These are phyloP conservation scores for Vigna angularis DNA, from an alignment of 306 rosid species.

Conservation along the genomic window DNA sequence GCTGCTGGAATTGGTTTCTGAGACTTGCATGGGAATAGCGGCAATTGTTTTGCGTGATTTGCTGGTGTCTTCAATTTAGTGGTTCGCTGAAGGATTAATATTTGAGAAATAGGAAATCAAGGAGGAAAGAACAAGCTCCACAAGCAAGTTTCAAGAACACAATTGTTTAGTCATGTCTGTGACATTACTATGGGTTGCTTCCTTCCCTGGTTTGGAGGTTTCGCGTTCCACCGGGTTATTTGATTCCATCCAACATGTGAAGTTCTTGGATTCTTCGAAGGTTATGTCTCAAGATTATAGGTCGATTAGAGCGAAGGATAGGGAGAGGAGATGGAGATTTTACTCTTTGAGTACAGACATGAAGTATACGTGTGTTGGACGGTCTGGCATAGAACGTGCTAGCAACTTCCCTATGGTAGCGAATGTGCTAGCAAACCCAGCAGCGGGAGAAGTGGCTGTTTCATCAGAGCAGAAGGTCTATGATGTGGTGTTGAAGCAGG, in stretches of 20 bases:
- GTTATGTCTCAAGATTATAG: slow-evolving; percentile 45
- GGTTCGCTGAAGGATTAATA: slow-evolving; percentile 31
- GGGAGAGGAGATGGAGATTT: slow-evolving; percentile 48
- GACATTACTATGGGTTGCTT: slow-evolving; percentile 56
- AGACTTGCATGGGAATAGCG: slow-evolving; percentile 35
- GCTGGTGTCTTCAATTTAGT: slow-evolving; percentile 32
- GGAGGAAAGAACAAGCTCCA: slow-evolving; percentile 21
- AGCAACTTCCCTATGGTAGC: slow-evolving; percentile 52
- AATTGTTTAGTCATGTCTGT: slow-evolving; percentile 64
- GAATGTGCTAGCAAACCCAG: slow-evolving; percentile 69
- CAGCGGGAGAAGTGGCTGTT: slow-evolving; percentile 59
- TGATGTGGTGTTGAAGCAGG: slow-evolving; percentile 77
- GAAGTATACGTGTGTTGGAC: slow-evolving; percentile 58
- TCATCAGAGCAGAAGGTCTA: slow-evolving; percentile 77
- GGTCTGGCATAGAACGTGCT: slow-evolving; percentile 54
- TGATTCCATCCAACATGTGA: slow-evolving; percentile 60
- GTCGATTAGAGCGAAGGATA: slow-evolving; percentile 50
- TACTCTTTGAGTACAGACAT: slow-evolving; percentile 53
- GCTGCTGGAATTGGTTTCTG: slow-evolving; percentile 36
- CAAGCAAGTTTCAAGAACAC: slow-evolving; percentile 26
- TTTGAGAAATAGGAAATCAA: slow-evolving; percentile 26
- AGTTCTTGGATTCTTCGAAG: slow-evolving; percentile 55
- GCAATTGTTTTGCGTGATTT: slow-evolving; percentile 36
- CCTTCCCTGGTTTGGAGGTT: slow-evolving; percentile 61
- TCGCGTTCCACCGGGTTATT: slow-evolving; percentile 53